Conservation (phyloP, 2,329 filamentous ascomycete genomes). For the Beauveria brongniartii region DNA sequence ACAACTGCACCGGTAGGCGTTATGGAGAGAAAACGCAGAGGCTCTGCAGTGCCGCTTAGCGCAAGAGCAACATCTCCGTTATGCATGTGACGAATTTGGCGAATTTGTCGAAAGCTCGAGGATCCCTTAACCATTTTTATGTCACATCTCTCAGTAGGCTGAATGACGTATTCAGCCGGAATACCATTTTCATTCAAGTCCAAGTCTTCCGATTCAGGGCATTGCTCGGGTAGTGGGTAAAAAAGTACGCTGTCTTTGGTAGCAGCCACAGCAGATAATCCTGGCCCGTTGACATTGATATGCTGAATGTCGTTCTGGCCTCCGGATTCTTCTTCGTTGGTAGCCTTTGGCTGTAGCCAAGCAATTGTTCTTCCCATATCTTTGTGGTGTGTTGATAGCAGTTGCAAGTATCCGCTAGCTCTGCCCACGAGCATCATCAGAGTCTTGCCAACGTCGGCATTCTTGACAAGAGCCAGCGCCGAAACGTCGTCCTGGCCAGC, state of each 20-base stretch:
- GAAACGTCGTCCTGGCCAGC: slow-evolving; percentile 35
- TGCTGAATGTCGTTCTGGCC: slow-evolving; percentile 13
- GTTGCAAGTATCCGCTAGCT: slow-evolving; percentile 33
- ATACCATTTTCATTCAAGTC: neutral
- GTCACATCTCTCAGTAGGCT: neutral
- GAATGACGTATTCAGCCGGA: neutral
- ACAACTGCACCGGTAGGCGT: slow-evolving; percentile 30
- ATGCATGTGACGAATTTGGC: neutral
- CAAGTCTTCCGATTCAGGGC: neutral
- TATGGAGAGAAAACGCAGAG: slow-evolving; percentile 31
- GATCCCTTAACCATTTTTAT: neutral
- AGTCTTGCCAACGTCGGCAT: slow-evolving; percentile 10
- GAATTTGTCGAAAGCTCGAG: neutral
- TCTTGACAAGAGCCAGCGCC: slow-evolving; percentile 28
- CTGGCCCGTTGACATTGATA: slow-evolving; percentile 11
- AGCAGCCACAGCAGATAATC: slow-evolving; percentile 12
- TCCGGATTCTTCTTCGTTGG: neutral
- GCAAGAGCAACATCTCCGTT: slow-evolving; percentile 1
- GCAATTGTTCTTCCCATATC: slow-evolving; percentile 19
- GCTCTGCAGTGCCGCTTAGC: slow-evolving; percentile 15
- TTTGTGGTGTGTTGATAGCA: slow-evolving; percentile 28
- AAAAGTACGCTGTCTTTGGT: slow-evolving; percentile 14
- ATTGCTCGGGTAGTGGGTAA: slow-evolving; percentile 10
- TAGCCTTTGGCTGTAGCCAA: slow-evolving; percentile 12
- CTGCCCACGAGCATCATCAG: slow-evolving; percentile 30